These are phyloP conservation scores for Plasmodium cynomolgi DNA, from an alignment of 169 alveolate genomes.

Conservation along the genomic window DNA sequence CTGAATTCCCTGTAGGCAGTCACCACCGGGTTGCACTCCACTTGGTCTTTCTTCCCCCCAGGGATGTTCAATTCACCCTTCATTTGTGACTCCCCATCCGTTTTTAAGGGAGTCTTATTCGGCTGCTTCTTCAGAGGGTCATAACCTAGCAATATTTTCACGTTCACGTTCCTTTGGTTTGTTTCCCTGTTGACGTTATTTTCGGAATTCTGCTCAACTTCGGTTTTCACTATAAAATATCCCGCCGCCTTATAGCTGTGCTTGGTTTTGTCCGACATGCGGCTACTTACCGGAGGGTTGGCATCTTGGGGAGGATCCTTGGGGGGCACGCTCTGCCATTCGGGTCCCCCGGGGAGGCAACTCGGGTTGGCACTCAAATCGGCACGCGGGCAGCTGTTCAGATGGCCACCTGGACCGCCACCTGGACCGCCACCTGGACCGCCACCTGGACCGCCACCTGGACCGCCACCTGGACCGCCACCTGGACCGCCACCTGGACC, in stretches of 20 bases:
- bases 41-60: conserved; percentile 23
- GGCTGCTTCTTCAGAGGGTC: conserved; percentile 31
- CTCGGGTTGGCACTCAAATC: not conserved
- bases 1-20: conserved; percentile 65
- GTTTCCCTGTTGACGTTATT: conserved; percentile 12
- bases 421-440: not conserved
- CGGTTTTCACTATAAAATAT: not conserved
- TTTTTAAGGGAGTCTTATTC: not conserved
- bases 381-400: not conserved
- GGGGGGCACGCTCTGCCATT: not conserved
- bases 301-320: not conserved
- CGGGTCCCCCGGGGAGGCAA: not conserved
- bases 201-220: not conserved
- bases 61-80: conserved; percentile 19
- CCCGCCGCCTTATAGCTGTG: conserved; percentile 44
- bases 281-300: not conserved
- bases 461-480: too few relatives aligned
- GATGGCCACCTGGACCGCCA: not conserved
- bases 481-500: too few relatives aligned
- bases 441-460: not conserved
- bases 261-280: not conserved
- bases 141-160: conserved; percentile 33
- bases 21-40: conserved; percentile 11
- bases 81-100: not conserved
- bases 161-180: conserved; percentile 2